phyloP scores from a whole-genome alignment of 2,329 filamentous ascomycete genomes.

The Phialophora expanda region DNA sequence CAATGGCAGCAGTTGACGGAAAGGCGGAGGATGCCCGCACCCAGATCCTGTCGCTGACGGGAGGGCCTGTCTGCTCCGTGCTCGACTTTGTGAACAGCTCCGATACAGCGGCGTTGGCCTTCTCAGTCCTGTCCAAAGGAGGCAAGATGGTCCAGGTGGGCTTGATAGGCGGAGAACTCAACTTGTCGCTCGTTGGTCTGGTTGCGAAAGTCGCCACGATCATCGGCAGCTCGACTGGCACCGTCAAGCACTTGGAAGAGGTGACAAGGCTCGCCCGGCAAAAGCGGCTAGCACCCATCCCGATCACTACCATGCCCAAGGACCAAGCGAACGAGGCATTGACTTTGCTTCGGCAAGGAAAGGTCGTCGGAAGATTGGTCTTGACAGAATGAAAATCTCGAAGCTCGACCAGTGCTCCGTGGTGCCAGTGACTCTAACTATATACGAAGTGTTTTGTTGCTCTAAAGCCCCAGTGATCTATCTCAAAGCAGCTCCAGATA shows the following conservation, averaged over 20 bases:
- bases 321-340: slow-evolving; percentile 27
- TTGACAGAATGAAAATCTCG: neutral
- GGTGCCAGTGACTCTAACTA: no score
- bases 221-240: slow-evolving; percentile 24
- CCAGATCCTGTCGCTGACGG: slow-evolving; percentile 17
- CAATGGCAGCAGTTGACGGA: slow-evolving; percentile 19
- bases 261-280: slow-evolving; percentile 22
- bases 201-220: slow-evolving; percentile 25
- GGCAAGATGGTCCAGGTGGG: slow-evolving; percentile 33
- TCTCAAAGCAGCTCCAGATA: no score
- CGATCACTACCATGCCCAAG: slow-evolving; percentile 25
- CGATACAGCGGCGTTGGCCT: slow-evolving; percentile 22
- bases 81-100: slow-evolving; percentile 36
- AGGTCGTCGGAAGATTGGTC: slow-evolving; percentile 31
- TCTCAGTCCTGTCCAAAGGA: slow-evolving; percentile 24
- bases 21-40: neutral
- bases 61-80: slow-evolving; percentile 24
- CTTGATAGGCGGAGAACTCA: slow-evolving; percentile 29
- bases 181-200: slow-evolving; percentile 25
- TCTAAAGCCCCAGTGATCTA: no score
- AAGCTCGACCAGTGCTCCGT: no score
- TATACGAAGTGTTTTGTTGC: no score
- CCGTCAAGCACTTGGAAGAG: slow-evolving; percentile 21
- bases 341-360: slow-evolving; percentile 22
- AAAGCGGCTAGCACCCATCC: slow-evolving; percentile 20